Evolutionary conservation across 2,329 filamentous ascomycete species (phyloP).

Genomic region (Thyridium curvatum): DNA sequence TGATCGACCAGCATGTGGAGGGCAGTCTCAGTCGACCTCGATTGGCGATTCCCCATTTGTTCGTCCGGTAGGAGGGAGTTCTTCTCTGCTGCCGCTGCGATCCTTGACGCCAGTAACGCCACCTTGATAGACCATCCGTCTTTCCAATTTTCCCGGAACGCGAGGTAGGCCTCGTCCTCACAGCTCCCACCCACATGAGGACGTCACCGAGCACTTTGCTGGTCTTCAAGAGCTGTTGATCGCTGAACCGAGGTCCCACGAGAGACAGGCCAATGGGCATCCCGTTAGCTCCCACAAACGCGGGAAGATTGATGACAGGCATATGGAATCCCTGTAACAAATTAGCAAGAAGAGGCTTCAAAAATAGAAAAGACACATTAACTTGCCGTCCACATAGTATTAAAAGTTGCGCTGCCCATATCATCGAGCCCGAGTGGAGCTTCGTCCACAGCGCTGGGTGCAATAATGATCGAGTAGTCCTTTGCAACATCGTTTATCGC

Average conservation of each 20-base stretch:
- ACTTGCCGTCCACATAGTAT: slow-evolving; percentile 45
- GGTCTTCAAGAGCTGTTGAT: slow-evolving; percentile 32
- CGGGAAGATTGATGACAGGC: slow-evolving; percentile 59
- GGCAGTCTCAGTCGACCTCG: too few species aligned
- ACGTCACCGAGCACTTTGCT: slow-evolving; percentile 1
- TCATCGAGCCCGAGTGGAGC: slow-evolving; percentile 46
- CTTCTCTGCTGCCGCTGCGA: too few species aligned
- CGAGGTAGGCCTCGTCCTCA: too few species aligned
- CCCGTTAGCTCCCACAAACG: slow-evolving; percentile 48
- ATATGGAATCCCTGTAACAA: slow-evolving; percentile 41
- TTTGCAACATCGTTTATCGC: slow-evolving; percentile 44
- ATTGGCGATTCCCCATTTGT: too few species aligned
- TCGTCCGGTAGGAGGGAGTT: too few species aligned
- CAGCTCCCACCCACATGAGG: too few species aligned
- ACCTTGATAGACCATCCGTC: too few species aligned
- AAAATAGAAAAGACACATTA: too few species aligned
- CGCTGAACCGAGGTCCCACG: slow-evolving; percentile 37
- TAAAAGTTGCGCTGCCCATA: slow-evolving; percentile 50
- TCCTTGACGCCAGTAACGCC: too few species aligned
- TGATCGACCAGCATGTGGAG: too few species aligned
- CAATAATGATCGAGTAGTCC: slow-evolving; percentile 48
- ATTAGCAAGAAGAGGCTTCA: too few species aligned
- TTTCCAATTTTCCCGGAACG: too few species aligned
- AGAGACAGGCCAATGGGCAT: slow-evolving; percentile 55
- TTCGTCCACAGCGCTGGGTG: slow-evolving; percentile 53